Percentiles rank a stretch among this genome's conserved stretches.
phyloP scores from a whole-genome alignment of 352 stramenopile genomes.

The Pythium insidiosum region DNA sequence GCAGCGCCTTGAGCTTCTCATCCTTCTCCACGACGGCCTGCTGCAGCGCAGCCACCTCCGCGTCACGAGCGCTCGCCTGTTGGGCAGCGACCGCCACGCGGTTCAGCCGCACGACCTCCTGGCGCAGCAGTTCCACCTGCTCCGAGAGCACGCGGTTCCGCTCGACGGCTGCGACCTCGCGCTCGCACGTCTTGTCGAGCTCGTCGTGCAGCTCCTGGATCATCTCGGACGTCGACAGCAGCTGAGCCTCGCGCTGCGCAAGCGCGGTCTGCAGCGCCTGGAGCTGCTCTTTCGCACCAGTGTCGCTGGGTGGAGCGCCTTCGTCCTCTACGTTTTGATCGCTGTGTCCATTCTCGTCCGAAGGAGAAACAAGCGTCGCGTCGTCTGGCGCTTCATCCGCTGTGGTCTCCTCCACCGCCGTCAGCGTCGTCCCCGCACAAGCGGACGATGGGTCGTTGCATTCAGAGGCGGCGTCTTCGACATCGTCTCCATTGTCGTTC shows the following conservation, averaged over 20 bases:
- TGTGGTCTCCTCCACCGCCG: background rate
- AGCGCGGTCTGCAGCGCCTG: slow-evolving; percentile 28
- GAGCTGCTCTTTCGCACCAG: background rate
- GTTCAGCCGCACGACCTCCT: slow-evolving; percentile 52
- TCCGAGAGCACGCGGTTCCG: slow-evolving; percentile 49
- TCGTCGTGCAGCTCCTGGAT: slow-evolving; percentile 72
- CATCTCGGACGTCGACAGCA: slow-evolving; percentile 48
- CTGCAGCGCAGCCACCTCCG: slow-evolving; percentile 54
- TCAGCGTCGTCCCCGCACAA: background rate
- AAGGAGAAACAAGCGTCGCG: too few species aligned
- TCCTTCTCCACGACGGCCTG: slow-evolving; percentile 66
- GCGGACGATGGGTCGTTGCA: background rate
- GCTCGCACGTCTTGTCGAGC: slow-evolving; percentile 62
- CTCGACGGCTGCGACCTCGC: slow-evolving; percentile 55
- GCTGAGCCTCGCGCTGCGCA: slow-evolving; percentile 45
- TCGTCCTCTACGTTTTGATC: background rate
- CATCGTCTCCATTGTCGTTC: slow-evolving; percentile 1
- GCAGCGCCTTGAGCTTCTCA: slow-evolving; percentile 46
- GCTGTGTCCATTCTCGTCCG: background rate
- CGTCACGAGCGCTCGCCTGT: slow-evolving; percentile 14
- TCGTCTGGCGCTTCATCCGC: background rate
- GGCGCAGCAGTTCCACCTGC: slow-evolving; percentile 52
- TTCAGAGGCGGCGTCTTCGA: background rate
- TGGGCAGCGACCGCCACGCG: slow-evolving; percentile 25
- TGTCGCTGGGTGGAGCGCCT: background rate